Evolutionary conservation across 2,329 filamentous ascomycete genomes (phyloP), one percentile per base, ranked within the genome.

Genomic region (Colletotrichum musicola): DNA sequence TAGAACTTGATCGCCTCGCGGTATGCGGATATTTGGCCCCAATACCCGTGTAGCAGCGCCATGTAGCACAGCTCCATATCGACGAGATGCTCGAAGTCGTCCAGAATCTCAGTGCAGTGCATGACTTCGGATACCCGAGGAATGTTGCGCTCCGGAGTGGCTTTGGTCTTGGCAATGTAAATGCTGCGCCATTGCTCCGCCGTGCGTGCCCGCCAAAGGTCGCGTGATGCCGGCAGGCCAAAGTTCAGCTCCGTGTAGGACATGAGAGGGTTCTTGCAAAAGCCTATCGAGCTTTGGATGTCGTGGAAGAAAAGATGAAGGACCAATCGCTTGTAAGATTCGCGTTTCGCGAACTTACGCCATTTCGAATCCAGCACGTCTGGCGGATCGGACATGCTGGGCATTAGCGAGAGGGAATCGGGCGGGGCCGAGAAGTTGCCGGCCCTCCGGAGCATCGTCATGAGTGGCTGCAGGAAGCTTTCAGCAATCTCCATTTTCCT

Each of bases 401-500:
- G 66, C 30, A 60, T 56, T 6, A 61, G 44, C 16, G 62, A 58
- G 5, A 49, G 22, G 9, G 55, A 69, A n/a, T 69, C 66, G 3
- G 66, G 55, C 6, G 56, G 62, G 7, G 66, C 62, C 27, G 66
- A 73, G 55, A 81, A 77, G 54, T 75, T 77, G 4, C 77, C 77
- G 18, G 74, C 75, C 0, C 79, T 75, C 2, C 79, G 73, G 49
- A 81, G 65, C 75, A 81, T 81, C 1, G 79, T 81, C 6, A 81
- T 49, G 0, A 78, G 64, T 0, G 78, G 77, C 35, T 78, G 75
- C 30, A 80, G 72, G 58, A 80, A 80, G 35, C 77, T 77, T 54
- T 81, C 80, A 4, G 78, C 77, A n/a, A 82, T 79, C 57, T 82
- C 80, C 6, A 81, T 77, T 35, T 81, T 81, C 1, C 80, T 73